Conservation (phyloP, 345 rosid genomes). For the Aethionema arabicum region DNA sequence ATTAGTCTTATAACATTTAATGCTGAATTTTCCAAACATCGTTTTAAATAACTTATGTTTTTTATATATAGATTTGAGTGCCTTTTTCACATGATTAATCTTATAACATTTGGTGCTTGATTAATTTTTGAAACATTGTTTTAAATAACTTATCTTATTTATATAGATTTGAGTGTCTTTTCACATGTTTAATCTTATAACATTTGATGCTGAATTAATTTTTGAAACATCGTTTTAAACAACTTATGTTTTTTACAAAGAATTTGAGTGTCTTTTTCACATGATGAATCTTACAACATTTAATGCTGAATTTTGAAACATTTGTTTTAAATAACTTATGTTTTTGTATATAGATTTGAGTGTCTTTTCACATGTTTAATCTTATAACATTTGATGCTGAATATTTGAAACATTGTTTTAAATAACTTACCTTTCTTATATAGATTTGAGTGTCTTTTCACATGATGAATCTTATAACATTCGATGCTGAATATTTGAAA, state of each 20-base stretch:
- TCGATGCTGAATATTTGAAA: neutral
- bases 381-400: slow-evolving; percentile 9
- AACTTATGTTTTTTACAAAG: neutral
- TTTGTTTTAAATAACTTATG: neutral
- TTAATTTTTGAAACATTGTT: slow-evolving; percentile 28
- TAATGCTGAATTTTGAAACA: too few species aligned
- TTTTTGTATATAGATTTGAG: too few species aligned
- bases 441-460: too few species aligned
- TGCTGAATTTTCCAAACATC: slow-evolving; percentile 16
- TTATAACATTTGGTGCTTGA: too few species aligned
- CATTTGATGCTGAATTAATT: slow-evolving; percentile 13
- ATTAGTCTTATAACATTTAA: slow-evolving; percentile 4
- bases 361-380: too few species aligned
- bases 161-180: too few species aligned
- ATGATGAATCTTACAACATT: too few species aligned
- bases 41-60: neutral
- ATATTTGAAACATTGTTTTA: slow-evolving; percentile 23
- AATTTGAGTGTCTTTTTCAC: too few species aligned
- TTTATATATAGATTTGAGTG: too few species aligned
- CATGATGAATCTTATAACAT: too few species aligned
- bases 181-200: neutral
- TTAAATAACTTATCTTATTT: neutral
- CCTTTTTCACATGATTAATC: too few species aligned
- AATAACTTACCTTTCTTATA: neutral
- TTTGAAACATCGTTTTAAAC: slow-evolving; percentile 21